Base-by-base conservation (phyloP, 441 rosid genomes). In the Biscutella auriculata region DNA sequence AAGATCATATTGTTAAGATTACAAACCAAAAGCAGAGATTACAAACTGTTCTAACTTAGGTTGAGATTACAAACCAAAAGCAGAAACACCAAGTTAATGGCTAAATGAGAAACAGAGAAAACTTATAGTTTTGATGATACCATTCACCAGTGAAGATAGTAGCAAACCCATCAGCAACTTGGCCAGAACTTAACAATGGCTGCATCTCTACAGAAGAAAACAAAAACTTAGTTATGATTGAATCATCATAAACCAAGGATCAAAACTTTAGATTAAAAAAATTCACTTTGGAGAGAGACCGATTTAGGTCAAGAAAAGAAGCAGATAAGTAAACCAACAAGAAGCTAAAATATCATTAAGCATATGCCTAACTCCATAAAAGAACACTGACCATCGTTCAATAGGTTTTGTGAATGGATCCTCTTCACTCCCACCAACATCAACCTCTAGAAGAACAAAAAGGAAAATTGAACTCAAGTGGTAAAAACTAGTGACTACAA, bases 271-370 rank as follows among this genome's bases (percentile, higher is more conserved):
- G 12, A 51, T 33, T 1, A 19, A 9, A 30, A 39, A 6, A 19
- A 6, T 13, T 40, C 56, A 84, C 98, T 88, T 82, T 0, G 89
- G 89, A 6, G 95, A 69, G 37, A 92, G 84, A 43, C 98, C 98
- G 1, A 86, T 92, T 45, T 86, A 87, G 7, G 94, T 84, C 72
- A 92, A 71, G 79, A 88, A 88, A 26, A 87, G 40, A 50, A 92
- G 78, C 66, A 88, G 92, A 76, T 92, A 88, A 35, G 97, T 92
- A 76, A 92, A 92, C 98, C 98, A 92, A 61, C 97, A 88, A 42
- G 98, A 80, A 72, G 98, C 79, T 54, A 97, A 84, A 68, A 92
- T 84, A 74, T 92, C 97, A 72, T 92, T 92, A 13, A 92, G 95
- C 95, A 92, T 87, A 67, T 92, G 98, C 4, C 98, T 95, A 13